These are phyloP conservation scores for Cylindrotheca fusiformis DNA, from an alignment of 108 stramenopile genomes.

Conservation along the genomic window DNA sequence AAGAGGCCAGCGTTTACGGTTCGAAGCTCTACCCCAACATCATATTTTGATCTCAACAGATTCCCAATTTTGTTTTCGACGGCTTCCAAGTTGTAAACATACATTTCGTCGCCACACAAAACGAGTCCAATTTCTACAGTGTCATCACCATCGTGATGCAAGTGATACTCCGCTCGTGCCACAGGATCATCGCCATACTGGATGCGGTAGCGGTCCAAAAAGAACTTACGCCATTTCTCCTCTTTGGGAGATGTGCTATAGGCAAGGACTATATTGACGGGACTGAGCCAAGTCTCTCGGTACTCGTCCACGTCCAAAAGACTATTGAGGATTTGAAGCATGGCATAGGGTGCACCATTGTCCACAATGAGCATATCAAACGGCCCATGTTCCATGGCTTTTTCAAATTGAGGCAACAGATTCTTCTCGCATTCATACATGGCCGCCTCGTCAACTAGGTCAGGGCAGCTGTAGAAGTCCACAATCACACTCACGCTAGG, in stretches of 20 bases:
- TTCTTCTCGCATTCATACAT: not conserved
- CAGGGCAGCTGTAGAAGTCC: not conserved
- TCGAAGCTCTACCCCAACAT: not conserved
- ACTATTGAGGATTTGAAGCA: slow-evolving; percentile 31
- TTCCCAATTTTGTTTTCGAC: slow-evolving; percentile 16
- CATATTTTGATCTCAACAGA: not conserved
- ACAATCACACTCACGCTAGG: not conserved
- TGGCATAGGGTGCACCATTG: slow-evolving; percentile 9
- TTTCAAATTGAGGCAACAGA: not conserved
- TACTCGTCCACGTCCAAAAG: slow-evolving; percentile 12
- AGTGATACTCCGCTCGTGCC: slow-evolving; percentile 6
- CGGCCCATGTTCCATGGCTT: not conserved
- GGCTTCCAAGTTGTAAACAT: slow-evolving; percentile 8
- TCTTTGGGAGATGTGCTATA: slow-evolving; percentile 5
- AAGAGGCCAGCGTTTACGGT: slow-evolving; percentile 18
- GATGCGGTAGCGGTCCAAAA: slow-evolving; percentile 28
- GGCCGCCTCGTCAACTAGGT: not conserved
- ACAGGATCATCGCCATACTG: slow-evolving; percentile 27
- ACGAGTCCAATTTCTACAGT: slow-evolving; percentile 19
- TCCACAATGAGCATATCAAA: slow-evolving; percentile 21
- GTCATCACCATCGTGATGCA: slow-evolving; percentile 1
- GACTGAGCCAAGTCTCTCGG: not conserved
- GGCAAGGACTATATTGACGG: not conserved
- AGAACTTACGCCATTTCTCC: slow-evolving; percentile 13
- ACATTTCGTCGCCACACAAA: not conserved